Conservation (phyloP, 768 basidiomycete genomes). For the Lactifluus rugatus region DNA sequence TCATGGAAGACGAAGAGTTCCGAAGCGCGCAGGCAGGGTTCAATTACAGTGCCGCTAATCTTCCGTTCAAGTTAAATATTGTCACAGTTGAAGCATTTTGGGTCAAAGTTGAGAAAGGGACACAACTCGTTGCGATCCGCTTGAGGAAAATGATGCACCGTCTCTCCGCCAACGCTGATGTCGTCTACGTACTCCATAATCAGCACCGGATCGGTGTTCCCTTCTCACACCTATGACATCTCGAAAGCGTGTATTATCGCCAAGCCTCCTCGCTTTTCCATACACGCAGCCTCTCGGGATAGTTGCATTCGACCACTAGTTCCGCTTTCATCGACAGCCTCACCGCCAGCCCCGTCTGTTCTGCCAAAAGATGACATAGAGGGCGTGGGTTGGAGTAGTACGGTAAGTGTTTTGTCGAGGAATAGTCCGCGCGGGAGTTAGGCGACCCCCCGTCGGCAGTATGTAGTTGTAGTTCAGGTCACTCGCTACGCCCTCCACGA, state of each 20-base stretch:
- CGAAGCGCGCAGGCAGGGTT: constrained; percentile 76
- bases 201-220: constrained; percentile 72
- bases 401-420: constrained; percentile 77
- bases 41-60: constrained; percentile 78
- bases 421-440: constrained; percentile 87
- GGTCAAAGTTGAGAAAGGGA: neutral
- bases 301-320: constrained; percentile 88
- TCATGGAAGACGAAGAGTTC: constrained; percentile 85
- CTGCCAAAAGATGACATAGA: neutral
- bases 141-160: constrained; percentile 46
- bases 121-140: constrained; percentile 63
- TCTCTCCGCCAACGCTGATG: constrained; percentile 62
- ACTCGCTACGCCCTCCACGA: constrained; percentile 74
- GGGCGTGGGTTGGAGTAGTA: constrained; percentile 22
- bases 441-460: constrained; percentile 64
- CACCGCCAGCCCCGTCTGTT: too few relatives aligned
- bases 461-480: constrained; percentile 82
- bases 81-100: neutral
- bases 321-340: constrained; percentile 77
- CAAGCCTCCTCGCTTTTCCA: constrained; percentile 40
- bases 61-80: constrained; percentile 25
- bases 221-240: constrained; percentile 79
- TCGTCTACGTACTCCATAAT: constrained; percentile 86
- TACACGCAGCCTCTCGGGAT: constrained; percentile 70
- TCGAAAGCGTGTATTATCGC: constrained; percentile 58